Conservation (phyloP, 805 yeast genomes). For the Pichia deserticola region DNA sequence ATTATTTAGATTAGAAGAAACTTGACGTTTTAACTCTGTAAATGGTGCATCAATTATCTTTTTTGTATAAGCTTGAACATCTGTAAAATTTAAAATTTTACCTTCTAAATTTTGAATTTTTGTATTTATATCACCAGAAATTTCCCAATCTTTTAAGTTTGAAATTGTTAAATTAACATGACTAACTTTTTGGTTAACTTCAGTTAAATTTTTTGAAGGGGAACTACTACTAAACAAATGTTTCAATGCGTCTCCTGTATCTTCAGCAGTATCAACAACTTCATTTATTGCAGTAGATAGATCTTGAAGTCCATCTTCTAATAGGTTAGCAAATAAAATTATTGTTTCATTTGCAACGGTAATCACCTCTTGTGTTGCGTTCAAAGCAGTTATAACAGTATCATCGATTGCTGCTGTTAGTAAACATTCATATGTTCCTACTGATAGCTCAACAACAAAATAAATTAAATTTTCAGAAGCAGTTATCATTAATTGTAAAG, state of each 20-base stretch:
- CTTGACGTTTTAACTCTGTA: constrained; percentile 33
- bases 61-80: constrained; percentile 54
- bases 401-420: constrained; percentile 68
- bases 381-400: constrained; percentile 62
- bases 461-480: constrained; percentile 52
- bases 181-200: constrained; percentile 28
- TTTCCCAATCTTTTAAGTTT: constrained; percentile 48
- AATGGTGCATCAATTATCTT: constrained; percentile 54
- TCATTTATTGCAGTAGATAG: constrained; percentile 52
- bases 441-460: constrained; percentile 61
- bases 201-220: constrained; percentile 29
- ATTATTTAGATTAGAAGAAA: constrained; percentile 22
- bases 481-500: constrained; percentile 41
- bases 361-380: constrained; percentile 61
- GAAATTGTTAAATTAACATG: constrained; percentile 53
- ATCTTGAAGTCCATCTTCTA: constrained; percentile 60
- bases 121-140: constrained; percentile 57
- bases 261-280: constrained; percentile 40
- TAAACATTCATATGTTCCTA: constrained; percentile 86
- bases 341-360: constrained; percentile 56
- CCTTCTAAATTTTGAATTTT: constrained; percentile 45
- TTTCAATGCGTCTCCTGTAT: constrained; percentile 35
- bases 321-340: constrained; percentile 43
- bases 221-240: constrained; percentile 43
- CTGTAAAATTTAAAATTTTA: constrained; percentile 58